Base-by-base conservation (phyloP, 2,329 filamentous ascomycete genomes). In the Penicillium sclerotigenum region DNA sequence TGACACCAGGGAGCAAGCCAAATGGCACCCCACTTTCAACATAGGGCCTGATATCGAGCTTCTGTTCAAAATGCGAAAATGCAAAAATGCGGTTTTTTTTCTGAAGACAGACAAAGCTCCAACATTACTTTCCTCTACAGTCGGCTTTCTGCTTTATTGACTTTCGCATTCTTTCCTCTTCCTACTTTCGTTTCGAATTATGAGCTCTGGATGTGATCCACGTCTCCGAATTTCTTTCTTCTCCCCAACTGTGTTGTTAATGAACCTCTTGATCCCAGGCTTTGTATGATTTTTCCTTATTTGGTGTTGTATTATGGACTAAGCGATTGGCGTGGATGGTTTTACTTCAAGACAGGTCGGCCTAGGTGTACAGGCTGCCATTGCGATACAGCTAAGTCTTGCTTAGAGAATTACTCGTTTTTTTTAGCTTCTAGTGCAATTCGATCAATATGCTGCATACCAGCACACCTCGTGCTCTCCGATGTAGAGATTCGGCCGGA, bases 1-100 rank as follows among this genome's bases (percentile, higher is more conserved):
- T 67, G 14, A 74, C 72, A 11, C 71, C 72, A 18, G 66, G 63
- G 29, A 69, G 61, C 57, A 71, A 65, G 47, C 67, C 65, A 40
- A 73, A 69, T 28, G 68, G 69, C 26, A 72, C 68, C 1, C 67
- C 68, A 11, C 62, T 68, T 13, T 61, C 61, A 26, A 64, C 61
- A 62, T 69, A 59, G 28, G 11, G 18, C 10, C 18, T 43, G 20
- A 33, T 45, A 18, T 29, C 41, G 41, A 10, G 24, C 9, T 16
- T 42, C 13, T 22, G 20, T 33, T 45, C 33, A 26, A 31, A 42
- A 8, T 37, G n/a, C 34, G 56, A 61, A 58, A 55, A 31, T 37
- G n/a, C 34, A 58, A 61, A 58, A 55, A 31, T 37, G 34, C 13
- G 18, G 11, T 31, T 38, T 54, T 31, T 31, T 40, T 24, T 50